These are phyloP conservation scores for Linderniella brevidens DNA, from an alignment of 257 asterid species.

Conservation along the genomic window DNA sequence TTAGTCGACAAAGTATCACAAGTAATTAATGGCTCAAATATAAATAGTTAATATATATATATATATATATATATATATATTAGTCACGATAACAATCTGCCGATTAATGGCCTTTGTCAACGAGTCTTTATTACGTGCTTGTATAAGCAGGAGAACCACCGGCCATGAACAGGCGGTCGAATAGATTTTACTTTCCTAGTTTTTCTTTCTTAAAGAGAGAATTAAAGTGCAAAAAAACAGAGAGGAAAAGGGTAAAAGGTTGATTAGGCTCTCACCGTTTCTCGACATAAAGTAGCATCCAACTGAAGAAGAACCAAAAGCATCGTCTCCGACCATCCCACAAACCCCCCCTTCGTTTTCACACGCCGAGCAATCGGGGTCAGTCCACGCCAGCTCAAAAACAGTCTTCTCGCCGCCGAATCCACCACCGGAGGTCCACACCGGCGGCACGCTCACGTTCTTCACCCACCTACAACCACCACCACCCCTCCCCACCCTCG, in stretches of 20 bases:
- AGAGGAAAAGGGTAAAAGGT: neutral
- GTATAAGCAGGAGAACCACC: too few species aligned
- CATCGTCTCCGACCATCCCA: slow-evolving; percentile 21
- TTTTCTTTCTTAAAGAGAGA: too few species aligned
- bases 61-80: too few species aligned
- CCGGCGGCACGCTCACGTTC: slow-evolving; percentile 23
- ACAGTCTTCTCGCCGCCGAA: slow-evolving; percentile 25
- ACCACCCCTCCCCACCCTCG: slow-evolving; percentile 11
- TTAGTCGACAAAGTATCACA: too few species aligned
- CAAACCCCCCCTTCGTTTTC: slow-evolving; percentile 30
- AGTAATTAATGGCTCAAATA: too few species aligned
- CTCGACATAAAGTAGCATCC: slow-evolving; percentile 24
- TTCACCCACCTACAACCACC: slow-evolving; percentile 21
- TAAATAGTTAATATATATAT: too few species aligned
- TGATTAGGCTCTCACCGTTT: slow-evolving; percentile 23
- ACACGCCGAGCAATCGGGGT: slow-evolving; percentile 32
- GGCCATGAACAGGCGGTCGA: too few species aligned
- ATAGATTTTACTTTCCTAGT: neutral
- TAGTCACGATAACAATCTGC: too few species aligned
- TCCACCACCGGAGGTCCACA: slow-evolving; percentile 13
- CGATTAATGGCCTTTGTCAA: too few species aligned
- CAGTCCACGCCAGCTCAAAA: slow-evolving; percentile 38
- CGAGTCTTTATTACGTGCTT: too few species aligned
- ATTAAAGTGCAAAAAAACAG: neutral
- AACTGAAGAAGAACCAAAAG: slow-evolving; percentile 10